Evolutionary conservation across 345 rosid genomes (phyloP).

Genomic region (Isatis tinctoria): DNA sequence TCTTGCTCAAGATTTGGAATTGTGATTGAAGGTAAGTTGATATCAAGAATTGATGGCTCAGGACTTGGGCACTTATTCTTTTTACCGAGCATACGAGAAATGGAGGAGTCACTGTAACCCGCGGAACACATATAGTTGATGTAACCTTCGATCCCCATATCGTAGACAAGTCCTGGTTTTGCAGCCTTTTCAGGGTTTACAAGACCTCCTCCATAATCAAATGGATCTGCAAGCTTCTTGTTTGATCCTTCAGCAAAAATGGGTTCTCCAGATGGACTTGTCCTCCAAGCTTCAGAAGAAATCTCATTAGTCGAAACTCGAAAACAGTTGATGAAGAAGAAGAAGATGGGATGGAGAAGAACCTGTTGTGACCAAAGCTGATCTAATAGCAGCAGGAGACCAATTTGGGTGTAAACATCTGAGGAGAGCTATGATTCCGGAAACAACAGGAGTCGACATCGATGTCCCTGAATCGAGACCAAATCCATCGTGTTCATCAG

Average conservation of each 20-base stretch:
- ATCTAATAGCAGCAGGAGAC: conserved; percentile 45
- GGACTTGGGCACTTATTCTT: conserved; percentile 18
- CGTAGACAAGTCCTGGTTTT: conserved; percentile 54
- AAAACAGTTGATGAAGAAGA: neutral
- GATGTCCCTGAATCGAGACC: conserved; percentile 37
- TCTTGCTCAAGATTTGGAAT: conserved; percentile 20
- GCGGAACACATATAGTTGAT: conserved; percentile 46
- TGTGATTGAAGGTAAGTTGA: conserved; percentile 46
- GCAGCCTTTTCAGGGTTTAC: conserved; percentile 48
- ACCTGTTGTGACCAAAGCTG: conserved; percentile 50
- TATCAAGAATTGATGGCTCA: conserved; percentile 22
- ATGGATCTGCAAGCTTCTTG: conserved; percentile 46
- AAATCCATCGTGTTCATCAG: neutral
- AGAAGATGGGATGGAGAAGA: neutral
- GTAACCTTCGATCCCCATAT: conserved; percentile 43
- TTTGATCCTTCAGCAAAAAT: conserved; percentile 51
- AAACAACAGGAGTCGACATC: conserved; percentile 38
- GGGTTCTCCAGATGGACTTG: conserved; percentile 38
- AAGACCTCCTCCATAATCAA: conserved; percentile 65
- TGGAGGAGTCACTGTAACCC: conserved; percentile 39
- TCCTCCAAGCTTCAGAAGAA: conserved; percentile 27
- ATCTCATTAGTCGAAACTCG: neutral
- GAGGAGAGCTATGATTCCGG: conserved; percentile 41
- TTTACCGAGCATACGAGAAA: conserved; percentile 33
- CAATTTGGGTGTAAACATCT: conserved; percentile 33